Conservation (phyloP, 2,329 filamentous ascomycete genomes). For the Paecilomyces sp. region DNA sequence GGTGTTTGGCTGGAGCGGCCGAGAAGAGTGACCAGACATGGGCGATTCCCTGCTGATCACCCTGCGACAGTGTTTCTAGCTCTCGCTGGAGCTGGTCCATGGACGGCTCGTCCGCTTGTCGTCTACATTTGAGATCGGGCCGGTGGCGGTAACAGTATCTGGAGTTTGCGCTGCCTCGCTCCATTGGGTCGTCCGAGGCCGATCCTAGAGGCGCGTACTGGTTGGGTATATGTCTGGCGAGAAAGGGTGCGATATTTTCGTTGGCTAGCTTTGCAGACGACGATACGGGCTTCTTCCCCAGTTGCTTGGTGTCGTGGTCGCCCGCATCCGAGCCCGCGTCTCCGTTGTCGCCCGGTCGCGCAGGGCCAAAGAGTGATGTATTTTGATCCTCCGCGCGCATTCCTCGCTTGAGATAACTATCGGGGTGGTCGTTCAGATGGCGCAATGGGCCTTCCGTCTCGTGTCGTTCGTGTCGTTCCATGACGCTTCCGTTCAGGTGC, state of each 20-base stretch:
- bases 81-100: constrained; percentile 93
- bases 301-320: neutral
- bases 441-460: neutral
- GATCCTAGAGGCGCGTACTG: constrained; percentile 73
- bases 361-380: constrained; percentile 4
- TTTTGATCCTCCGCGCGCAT: constrained; percentile 4
- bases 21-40: constrained; percentile 98
- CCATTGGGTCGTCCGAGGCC: constrained; percentile 13
- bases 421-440: neutral
- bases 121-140: constrained; percentile 86
- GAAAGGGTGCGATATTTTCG: constrained; percentile 77
- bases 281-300: neutral
- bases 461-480: neutral
- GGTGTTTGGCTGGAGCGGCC: constrained; percentile 85
- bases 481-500: neutral
- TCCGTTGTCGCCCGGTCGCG: neutral
- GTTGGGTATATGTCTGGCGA: constrained; percentile 82
- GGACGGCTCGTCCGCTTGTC: constrained; percentile 87
- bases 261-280: constrained; percentile 55
- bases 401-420: constrained; percentile 2
- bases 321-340: neutral
- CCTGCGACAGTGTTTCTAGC: constrained; percentile 70
- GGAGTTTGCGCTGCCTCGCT: constrained; percentile 57
- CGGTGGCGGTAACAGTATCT: constrained; percentile 94
- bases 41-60: constrained; percentile 89